Evolutionary conservation across 1,284 basidiomycete species (phyloP).

Genomic region (Limonomyces culmigenus): DNA sequence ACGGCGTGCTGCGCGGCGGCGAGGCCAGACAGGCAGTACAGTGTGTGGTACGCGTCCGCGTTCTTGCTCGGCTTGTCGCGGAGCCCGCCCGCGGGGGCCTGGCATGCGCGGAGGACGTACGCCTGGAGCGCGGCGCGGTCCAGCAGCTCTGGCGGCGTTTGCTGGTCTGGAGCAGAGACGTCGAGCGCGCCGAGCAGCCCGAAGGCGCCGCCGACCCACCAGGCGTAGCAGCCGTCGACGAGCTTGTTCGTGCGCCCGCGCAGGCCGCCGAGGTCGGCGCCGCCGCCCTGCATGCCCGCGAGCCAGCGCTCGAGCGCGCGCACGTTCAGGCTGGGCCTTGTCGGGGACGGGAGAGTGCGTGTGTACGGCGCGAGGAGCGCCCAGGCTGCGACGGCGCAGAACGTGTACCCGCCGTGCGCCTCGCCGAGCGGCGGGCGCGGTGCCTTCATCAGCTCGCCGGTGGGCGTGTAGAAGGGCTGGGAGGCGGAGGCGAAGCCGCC

Average conservation of each 20-base stretch:
- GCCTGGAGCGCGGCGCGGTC: conserved; percentile 67
- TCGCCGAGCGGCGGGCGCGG: conserved; percentile 68
- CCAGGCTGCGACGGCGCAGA: conserved; percentile 80
- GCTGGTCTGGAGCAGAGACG: conserved; percentile 15
- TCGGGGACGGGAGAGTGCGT: conserved; percentile 7
- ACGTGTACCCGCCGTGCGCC: conserved; percentile 96
- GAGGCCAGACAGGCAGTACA: conserved; percentile 83
- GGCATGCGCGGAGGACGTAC: conserved; percentile 78
- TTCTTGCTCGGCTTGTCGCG: conserved; percentile 93
- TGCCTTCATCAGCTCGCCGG: conserved; percentile 17
- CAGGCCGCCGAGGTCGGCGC: conserved; percentile 84
- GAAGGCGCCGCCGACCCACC: conserved; percentile 96
- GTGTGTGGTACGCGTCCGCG: conserved; percentile 76
- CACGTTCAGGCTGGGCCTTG: conserved; percentile 37
- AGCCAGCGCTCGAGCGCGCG: conserved; percentile 67
- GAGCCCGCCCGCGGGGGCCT: conserved; percentile 72
- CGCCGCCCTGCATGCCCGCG: conserved; percentile 71
- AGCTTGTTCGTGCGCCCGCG: conserved; percentile 92
- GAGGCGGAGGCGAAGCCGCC: conserved; percentile 86
- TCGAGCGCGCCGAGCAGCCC: conserved; percentile 60
- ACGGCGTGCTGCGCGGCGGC: conserved; percentile 74
- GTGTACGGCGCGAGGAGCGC: conserved; percentile 53
- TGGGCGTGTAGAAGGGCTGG: conserved; percentile 37
- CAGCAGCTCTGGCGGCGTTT: conserved; percentile 17
- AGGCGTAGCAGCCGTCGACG: conserved; percentile 96